Evolutionary conservation across 2,329 filamentous ascomycete genomes (phyloP).

Genomic region (Talaromyces sp.): DNA sequence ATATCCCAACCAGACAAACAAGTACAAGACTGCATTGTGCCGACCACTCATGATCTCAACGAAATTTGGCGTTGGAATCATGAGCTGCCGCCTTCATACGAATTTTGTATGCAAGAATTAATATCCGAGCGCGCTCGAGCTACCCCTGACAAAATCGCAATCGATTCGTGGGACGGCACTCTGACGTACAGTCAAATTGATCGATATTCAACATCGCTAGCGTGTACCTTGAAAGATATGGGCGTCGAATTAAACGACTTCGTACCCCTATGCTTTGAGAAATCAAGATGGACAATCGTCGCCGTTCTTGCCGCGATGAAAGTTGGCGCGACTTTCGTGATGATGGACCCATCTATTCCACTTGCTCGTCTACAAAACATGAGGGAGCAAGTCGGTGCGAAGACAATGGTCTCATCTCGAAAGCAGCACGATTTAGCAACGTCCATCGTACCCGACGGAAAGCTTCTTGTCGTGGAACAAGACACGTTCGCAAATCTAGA

Average conservation of each 20-base stretch:
- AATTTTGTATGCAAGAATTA: slow-evolving; percentile 19
- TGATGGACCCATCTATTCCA: slow-evolving; percentile 25
- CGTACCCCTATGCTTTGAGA: slow-evolving; percentile 31
- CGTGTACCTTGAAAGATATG: slow-evolving; percentile 28
- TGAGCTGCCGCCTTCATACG: slow-evolving; percentile 40
- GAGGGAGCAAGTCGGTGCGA: slow-evolving; percentile 3
- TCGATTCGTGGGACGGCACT: slow-evolving; percentile 31
- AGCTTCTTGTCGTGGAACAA: slow-evolving; percentile 16
- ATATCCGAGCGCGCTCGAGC: slow-evolving; percentile 23
- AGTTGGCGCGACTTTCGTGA: slow-evolving; percentile 26
- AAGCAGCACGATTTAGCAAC: not conserved
- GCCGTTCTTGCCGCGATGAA: slow-evolving; percentile 30
- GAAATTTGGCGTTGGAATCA: slow-evolving; percentile 51
- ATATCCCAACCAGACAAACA: slow-evolving; percentile 28
- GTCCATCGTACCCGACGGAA: slow-evolving; percentile 18
- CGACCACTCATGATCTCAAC: slow-evolving; percentile 38
- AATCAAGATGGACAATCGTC: slow-evolving; percentile 32
- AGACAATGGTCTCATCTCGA: not conserved
- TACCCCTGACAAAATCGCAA: slow-evolving; percentile 22
- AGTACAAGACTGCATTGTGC: slow-evolving; percentile 33
- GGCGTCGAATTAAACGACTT: slow-evolving; percentile 29
- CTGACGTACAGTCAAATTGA: slow-evolving; percentile 30
- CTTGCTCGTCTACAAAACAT: slow-evolving; percentile 10
- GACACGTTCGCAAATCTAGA: not conserved
- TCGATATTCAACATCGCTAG: slow-evolving; percentile 30